These are phyloP conservation scores for Annulohypoxylon moriforme DNA, from an alignment of 495 filamentous ascomycete species.

Conservation along the genomic window DNA sequence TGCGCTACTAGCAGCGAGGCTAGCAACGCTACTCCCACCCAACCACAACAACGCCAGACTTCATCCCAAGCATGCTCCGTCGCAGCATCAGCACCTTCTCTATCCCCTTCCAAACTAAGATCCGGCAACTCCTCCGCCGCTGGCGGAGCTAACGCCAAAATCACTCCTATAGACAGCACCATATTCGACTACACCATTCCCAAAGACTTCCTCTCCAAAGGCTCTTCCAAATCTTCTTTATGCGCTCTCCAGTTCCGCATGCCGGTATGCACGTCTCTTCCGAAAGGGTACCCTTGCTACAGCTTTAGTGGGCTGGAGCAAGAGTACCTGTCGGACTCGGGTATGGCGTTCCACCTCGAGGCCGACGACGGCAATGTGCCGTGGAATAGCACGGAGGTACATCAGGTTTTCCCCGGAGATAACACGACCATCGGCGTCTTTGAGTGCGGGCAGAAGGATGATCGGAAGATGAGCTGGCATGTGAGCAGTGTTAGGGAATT, in stretches of 20 bases:
- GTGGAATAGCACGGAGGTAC: constrained; percentile 43
- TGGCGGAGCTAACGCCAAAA: constrained; percentile 11
- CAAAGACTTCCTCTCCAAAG: constrained; percentile 22
- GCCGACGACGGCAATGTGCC: constrained; percentile 28
- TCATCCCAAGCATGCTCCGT: constrained; percentile 34
- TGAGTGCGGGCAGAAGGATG: constrained; percentile 32
- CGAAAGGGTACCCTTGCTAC: constrained; percentile 45
- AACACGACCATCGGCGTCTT: constrained; percentile 42
- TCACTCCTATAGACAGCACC: constrained; percentile 32
- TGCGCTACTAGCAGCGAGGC: constrained; percentile 23
- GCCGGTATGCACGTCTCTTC: constrained; percentile 44
- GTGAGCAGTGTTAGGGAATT: constrained; percentile 44
- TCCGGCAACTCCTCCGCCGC: constrained; percentile 18
- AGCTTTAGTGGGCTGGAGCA: constrained; percentile 47
- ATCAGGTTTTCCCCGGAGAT: constrained; percentile 43
- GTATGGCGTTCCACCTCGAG: constrained; percentile 45
- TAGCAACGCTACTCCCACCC: constrained; percentile 19
- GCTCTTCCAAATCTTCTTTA: constrained; percentile 8
- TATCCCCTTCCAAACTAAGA: constrained; percentile 36
- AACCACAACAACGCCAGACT: constrained; percentile 10
- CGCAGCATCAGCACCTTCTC: constrained; percentile 41
- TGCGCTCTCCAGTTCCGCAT: constrained; percentile 49
- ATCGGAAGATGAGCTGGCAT: constrained; percentile 43
- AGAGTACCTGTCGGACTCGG: constrained; percentile 41
- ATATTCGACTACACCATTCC: constrained; percentile 41